Evolutionary conservation across 768 basidiomycete species (phyloP).

Genomic region (Gautieria morchelliformis): DNA sequence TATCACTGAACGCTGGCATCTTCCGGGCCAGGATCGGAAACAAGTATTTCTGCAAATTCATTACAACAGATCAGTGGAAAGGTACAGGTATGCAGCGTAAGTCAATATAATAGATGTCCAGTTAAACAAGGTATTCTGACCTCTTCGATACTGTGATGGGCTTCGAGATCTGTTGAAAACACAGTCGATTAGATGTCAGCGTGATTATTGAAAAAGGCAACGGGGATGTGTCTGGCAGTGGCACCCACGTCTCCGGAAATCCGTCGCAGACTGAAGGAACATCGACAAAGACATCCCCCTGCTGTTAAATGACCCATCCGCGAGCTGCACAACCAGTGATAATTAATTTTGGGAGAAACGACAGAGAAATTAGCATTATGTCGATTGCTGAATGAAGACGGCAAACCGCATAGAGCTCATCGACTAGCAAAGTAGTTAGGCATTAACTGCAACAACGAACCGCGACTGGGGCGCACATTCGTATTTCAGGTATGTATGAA

Average conservation of each 20-base stretch:
- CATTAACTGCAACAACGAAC: too few relatives aligned
- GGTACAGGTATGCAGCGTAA: not conserved
- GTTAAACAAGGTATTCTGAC: not conserved
- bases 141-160: conserved; percentile 50
- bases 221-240: not conserved
- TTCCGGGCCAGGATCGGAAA: conserved; percentile 42
- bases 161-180: conserved; percentile 33
- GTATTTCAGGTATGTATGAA: not conserved
- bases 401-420: conserved; percentile 34
- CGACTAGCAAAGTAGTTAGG: conserved; percentile 22
- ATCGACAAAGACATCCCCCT: conserved; percentile 32
- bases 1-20: conserved; percentile 39
- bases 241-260: conserved; percentile 33
- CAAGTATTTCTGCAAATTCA: conserved; percentile 21
- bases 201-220: not conserved
- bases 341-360: too few relatives aligned
- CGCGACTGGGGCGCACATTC: not conserved
- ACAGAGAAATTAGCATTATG: not conserved
- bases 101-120: not conserved
- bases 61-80: too few relatives aligned
- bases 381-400: not conserved
- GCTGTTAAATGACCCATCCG: conserved; percentile 41
- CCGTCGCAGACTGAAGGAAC: conserved; percentile 32
- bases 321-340: conserved; percentile 26
- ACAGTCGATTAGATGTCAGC: not conserved